Evolutionary conservation across 1,284 basidiomycete species (phyloP).

Genomic region (Tilletia indica): DNA sequence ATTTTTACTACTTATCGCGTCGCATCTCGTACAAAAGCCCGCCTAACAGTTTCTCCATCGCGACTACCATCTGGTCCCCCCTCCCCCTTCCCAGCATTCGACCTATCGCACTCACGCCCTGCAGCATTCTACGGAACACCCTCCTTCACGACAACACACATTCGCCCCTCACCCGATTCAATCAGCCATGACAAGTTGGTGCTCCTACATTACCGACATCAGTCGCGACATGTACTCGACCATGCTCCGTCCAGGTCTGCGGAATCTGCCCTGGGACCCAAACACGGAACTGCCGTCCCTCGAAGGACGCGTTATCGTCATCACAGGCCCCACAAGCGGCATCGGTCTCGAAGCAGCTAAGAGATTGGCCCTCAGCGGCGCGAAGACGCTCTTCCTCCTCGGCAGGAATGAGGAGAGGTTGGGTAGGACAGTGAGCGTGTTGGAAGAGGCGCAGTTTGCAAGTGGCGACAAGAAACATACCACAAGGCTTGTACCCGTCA

Average conservation of each 20-base stretch:
- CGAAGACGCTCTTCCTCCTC: conserved; percentile 13
- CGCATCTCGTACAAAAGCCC: no score
- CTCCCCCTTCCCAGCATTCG: no score
- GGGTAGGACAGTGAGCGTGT: background rate
- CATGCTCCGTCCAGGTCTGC: conserved; percentile 3
- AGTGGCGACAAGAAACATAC: conserved; percentile 11
- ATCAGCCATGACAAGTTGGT: background rate
- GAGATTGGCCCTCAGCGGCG: conserved; percentile 1
- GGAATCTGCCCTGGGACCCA: conserved; percentile 3
- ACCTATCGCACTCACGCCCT: no score
- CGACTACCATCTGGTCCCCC: background rate
- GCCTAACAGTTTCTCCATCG: background rate
- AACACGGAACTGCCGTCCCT: background rate
- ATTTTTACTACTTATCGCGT: no score
- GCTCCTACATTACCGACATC: conserved; percentile 16
- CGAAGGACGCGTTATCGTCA: conserved; percentile 10
- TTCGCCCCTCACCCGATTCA: background rate
- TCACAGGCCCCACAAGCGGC: conserved; percentile 11
- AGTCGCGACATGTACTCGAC: background rate
- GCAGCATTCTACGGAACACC: no score
- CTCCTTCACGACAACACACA: background rate
- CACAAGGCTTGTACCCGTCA: background rate
- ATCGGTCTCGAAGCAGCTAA: conserved; percentile 8
- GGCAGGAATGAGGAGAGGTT: conserved; percentile 3
- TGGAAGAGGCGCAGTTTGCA: background rate